Evolutionary conservation across 176 grass and related monocot genomes (phyloP).

Genomic region (Pontederia crassipes): DNA sequence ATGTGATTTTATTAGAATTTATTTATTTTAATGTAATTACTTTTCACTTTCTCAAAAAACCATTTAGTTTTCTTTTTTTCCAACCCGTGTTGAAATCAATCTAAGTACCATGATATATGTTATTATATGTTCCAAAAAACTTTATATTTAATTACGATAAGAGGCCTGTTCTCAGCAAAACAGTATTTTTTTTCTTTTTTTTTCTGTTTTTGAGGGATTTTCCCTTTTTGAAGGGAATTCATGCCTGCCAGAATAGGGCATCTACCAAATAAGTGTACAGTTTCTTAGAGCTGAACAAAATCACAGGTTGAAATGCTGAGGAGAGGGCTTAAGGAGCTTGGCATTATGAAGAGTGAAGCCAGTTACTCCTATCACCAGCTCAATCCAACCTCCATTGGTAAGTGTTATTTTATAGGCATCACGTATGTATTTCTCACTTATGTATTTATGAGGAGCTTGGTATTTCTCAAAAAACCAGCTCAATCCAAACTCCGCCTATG

Average conservation of each 20-base stretch:
- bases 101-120: too few relatives aligned
- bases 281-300: not conserved
- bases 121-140: too few relatives aligned
- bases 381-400: slow-evolving; percentile 95
- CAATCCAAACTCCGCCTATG: too few relatives aligned
- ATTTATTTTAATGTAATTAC: too few relatives aligned
- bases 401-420: not conserved
- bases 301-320: slow-evolving; percentile 62
- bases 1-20: too few relatives aligned
- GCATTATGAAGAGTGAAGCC: slow-evolving; percentile 55
- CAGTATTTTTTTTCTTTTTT: not conserved
- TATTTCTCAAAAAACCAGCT: too few relatives aligned
- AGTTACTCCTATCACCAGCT: slow-evolving; percentile 59
- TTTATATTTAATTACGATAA: too few relatives aligned
- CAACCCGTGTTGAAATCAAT: too few relatives aligned
- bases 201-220: not conserved
- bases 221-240: not conserved
- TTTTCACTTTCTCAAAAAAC: too few relatives aligned
- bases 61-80: too few relatives aligned
- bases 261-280: slow-evolving; percentile 8
- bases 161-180: too few relatives aligned
- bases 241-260: not conserved
- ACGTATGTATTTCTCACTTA: slow-evolving; percentile 12
- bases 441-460: too few relatives aligned
- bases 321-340: slow-evolving; percentile 74